Conservation (phyloP, 371 early-diverging fungal genomes). For the Parasitella parasitica region DNA sequence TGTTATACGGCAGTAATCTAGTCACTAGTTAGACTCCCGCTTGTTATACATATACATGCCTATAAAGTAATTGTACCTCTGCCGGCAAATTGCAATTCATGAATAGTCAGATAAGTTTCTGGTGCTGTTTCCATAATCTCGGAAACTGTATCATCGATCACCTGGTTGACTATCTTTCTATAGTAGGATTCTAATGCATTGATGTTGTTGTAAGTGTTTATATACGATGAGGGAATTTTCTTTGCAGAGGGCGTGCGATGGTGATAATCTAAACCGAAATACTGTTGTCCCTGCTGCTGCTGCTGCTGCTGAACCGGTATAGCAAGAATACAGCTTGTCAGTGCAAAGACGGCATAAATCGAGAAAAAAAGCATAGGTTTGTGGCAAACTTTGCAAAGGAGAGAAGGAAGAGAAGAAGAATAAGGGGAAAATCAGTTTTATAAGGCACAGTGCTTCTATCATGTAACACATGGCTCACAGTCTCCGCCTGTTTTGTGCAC, state of each 20-base stretch:
- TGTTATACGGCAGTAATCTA: constrained; percentile 23
- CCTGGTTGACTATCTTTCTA: neutral
- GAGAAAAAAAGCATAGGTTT: neutral
- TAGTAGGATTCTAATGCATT: constrained; percentile 7
- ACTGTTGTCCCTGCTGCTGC: neutral
- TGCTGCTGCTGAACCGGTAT: constrained; percentile 11
- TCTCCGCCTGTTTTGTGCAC: too few relatives aligned
- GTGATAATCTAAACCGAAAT: neutral
- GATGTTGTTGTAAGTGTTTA: neutral
- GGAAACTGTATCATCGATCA: constrained; percentile 1
- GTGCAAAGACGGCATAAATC: neutral
- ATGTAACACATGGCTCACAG: too few relatives aligned
- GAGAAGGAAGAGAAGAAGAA: neutral
- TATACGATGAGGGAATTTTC: neutral
- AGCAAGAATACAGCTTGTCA: neutral
- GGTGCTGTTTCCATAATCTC: constrained; percentile 15
- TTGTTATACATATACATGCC: too few relatives aligned
- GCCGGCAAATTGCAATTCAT: constrained; percentile 19
- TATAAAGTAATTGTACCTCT: constrained; percentile 3
- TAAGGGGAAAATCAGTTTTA: neutral
- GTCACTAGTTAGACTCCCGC: neutral
- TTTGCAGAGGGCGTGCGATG: neutral
- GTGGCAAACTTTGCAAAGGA: too few relatives aligned
- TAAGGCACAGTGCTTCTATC: too few relatives aligned
- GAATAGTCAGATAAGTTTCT: constrained; percentile 24